These are phyloP conservation scores for Elaeis guineensis DNA, from an alignment of 176 grass and related monocot species.

Conservation along the genomic window DNA sequence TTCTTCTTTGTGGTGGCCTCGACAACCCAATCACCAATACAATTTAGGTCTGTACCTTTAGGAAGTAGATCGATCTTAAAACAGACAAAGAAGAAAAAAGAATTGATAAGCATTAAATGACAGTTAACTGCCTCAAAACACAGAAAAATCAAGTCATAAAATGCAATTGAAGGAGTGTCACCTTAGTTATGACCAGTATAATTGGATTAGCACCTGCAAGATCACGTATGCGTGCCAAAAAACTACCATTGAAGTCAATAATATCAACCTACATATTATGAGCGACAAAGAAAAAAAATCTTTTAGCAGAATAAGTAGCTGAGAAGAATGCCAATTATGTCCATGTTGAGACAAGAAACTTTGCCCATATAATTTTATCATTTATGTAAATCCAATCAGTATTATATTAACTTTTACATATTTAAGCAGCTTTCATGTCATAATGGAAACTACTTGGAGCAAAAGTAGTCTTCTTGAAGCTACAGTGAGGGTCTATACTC, in stretches of 20 bases:
- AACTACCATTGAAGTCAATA: conserved; percentile 94
- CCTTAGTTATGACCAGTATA: conserved; percentile 92
- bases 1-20: conserved; percentile 79
- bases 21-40: conserved; percentile 83
- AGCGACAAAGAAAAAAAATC: neutral
- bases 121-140: neutral
- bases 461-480: no score
- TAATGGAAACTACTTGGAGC: no score
- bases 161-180: conserved; percentile 2
- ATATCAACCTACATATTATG: conserved; percentile 65
- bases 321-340: no score
- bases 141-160: neutral
- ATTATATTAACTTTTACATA: no score
- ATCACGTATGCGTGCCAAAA: conserved; percentile 68
- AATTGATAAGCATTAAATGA: no score
- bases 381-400: no score
- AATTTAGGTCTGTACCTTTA: conserved; percentile 78
- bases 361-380: no score
- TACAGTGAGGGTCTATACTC: no score
- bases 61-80: conserved; percentile 81
- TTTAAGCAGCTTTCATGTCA: no score
- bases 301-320: no score
- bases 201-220: conserved; percentile 85
- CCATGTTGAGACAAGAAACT: no score
- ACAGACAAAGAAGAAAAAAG: neutral